Evolutionary conservation across 164 flowering plant species (phyloP), one percentile per base, ranked within the genome.

Genomic region (Warburgia ugandensis): DNA sequence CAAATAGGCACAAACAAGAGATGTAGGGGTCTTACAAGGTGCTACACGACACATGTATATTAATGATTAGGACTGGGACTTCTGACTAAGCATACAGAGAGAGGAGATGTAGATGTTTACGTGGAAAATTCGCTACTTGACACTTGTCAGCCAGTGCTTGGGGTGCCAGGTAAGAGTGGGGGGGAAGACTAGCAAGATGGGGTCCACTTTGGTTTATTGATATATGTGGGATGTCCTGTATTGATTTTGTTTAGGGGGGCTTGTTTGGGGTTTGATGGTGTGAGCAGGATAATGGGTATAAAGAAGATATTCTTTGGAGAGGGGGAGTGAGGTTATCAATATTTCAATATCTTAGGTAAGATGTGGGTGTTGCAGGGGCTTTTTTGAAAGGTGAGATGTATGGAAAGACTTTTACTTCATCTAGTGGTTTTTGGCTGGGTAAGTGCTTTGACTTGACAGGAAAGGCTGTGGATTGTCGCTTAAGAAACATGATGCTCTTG

Each of bases 301-400:
- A 61, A 37, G 58, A 65, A n/a, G 58, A 67, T 66, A 64, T 65
- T 57, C 69, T 71, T 73, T 74, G 60, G 50, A 45, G 69, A n/a
- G n/a, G n/a, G n/a, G n/a, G 37, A 11, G 27, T 0, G 54, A 55
- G 33, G 21, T 35, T 50, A 45, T 62, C n/a, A 63, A 71, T 66
- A 58, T 65, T 68, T 75, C 69, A 60, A 60, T 47, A 62, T 71
- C 73, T 68, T 59, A 68, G 66, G 55, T 74, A 72, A 76, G 68
- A 70, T 76, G 77, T 73, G 78, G 72, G 69, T 63, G 68, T 74
- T 69, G 65, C n/a, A n/a, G n/a, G n/a, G 62, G 32, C 65, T 64
- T 65, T 59, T 48, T 59, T 65, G 69, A 66, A 76, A 70, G 73
- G 69, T n/a, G 72, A 56, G 58, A 49, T 40, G 50, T 55, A 29